phyloP scores from a whole-genome alignment of 768 basidiomycete species.

The Xanthoconium stramineum region DNA sequence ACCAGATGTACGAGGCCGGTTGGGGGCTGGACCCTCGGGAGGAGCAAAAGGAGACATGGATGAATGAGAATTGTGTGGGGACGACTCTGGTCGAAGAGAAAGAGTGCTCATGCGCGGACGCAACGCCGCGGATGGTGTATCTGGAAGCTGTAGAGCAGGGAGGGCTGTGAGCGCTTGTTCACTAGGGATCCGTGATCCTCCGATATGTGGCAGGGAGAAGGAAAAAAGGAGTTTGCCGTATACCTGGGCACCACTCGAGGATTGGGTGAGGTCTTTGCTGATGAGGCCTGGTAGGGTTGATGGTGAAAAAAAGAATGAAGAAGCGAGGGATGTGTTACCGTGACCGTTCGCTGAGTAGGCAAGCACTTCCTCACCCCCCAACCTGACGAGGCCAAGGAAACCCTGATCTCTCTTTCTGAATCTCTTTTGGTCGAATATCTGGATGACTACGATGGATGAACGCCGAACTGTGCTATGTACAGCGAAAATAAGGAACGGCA shows the following conservation, averaged over 20 bases:
- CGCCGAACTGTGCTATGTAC: conserved; percentile 59
- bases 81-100: conserved; percentile 19
- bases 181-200: conserved; percentile 17
- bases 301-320: background rate
- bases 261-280: conserved; percentile 53
- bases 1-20: conserved; percentile 16
- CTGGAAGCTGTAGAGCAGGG: conserved; percentile 15
- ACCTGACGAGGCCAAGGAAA: conserved; percentile 57
- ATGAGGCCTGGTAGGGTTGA: conserved; percentile 51
- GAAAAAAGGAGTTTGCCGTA: conserved; percentile 79
- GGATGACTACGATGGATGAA: conserved; percentile 74
- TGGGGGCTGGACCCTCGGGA: conserved; percentile 9
- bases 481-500: conserved; percentile 3
- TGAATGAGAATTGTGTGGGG: conserved; percentile 18
- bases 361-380: conserved; percentile 53
- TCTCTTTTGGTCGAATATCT: conserved; percentile 88
- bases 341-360: conserved; percentile 43
- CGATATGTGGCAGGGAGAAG: conserved; percentile 42
- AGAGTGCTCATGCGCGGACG: conserved; percentile 23
- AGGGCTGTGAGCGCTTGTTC: conserved; percentile 16
- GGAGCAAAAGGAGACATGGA: conserved; percentile 20
- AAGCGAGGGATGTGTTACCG: conserved; percentile 30
- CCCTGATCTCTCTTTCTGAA: conserved; percentile 87
- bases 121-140: conserved; percentile 10
- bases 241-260: conserved; percentile 43